Evolutionary conservation across 148 eudicot genomes (phyloP).

Genomic region (Camellia lanceoleosa): DNA sequence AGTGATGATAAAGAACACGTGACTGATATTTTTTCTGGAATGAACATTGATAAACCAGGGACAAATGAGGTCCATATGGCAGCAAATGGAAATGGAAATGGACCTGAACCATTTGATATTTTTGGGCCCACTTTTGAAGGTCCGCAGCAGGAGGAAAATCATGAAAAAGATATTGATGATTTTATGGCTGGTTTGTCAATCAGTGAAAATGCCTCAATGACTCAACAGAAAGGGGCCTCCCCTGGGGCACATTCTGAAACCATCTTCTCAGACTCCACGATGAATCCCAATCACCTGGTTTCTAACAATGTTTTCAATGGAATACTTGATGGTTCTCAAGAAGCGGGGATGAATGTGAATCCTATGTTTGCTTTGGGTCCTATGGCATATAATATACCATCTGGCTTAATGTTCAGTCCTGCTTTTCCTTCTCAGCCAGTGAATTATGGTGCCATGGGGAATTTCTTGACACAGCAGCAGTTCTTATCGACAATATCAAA

Average conservation of each 20-base stretch:
- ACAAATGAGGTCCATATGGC: conserved; percentile 26
- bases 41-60: conserved; percentile 48
- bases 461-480: conserved; percentile 71
- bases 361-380: conserved; percentile 60
- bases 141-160: conserved; percentile 27
- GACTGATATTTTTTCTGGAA: conserved; percentile 74
- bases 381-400: conserved; percentile 50
- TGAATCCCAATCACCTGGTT: conserved; percentile 32
- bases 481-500: conserved; percentile 82
- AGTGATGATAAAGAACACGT: conserved; percentile 44
- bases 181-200: conserved; percentile 66
- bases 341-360: conserved; percentile 39
- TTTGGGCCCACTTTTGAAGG: conserved; percentile 52
- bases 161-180: conserved; percentile 36
- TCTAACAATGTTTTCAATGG: conserved; percentile 32
- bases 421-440: conserved; percentile 59
- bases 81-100: conserved; percentile 27
- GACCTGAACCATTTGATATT: conserved; percentile 54
- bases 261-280: conserved; percentile 30
- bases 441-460: conserved; percentile 67
- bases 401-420: conserved; percentile 65
- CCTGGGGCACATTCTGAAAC: conserved; percentile 29
- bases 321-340: conserved; percentile 44
- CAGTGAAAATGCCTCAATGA: conserved; percentile 37
- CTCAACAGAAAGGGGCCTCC: conserved; percentile 33